These are phyloP conservation scores for Trametes gibbosa DNA, from an alignment of 768 basidiomycete species.

Conservation along the genomic window DNA sequence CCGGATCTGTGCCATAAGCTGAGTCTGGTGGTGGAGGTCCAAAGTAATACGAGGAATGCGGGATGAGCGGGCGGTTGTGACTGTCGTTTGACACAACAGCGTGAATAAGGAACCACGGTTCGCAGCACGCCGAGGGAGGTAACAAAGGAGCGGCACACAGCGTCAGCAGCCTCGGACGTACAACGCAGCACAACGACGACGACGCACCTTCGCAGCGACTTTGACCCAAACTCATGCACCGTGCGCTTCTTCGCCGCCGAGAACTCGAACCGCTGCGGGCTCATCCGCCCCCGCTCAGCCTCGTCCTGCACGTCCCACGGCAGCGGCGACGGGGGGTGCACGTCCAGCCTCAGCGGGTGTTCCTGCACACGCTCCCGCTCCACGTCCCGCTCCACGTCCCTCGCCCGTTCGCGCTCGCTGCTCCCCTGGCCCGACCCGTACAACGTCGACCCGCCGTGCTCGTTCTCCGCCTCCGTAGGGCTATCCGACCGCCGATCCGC, in stretches of 20 bases:
- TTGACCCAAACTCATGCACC: slow-evolving; percentile 17
- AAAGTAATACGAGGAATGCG: slow-evolving; percentile 81
- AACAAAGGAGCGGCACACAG: neutral
- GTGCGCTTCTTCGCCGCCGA: slow-evolving; percentile 13
- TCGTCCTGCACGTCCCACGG: slow-evolving; percentile 62
- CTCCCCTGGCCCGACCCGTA: neutral
- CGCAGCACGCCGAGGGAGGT: neutral
- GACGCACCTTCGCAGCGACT: slow-evolving; percentile 18
- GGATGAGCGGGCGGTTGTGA: slow-evolving; percentile 45
- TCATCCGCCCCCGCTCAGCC: slow-evolving; percentile 29
- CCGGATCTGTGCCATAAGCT: slow-evolving; percentile 76
- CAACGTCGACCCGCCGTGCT: neutral
- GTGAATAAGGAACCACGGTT: neutral
- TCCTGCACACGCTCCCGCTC: slow-evolving; percentile 12
- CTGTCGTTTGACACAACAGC: slow-evolving; percentile 16
- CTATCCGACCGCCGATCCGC: slow-evolving; percentile 6
- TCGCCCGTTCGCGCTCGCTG: neutral
- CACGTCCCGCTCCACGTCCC: neutral
- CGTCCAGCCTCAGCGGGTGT: slow-evolving; percentile 47
- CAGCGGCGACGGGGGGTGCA: slow-evolving; percentile 52
- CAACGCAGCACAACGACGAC: neutral
- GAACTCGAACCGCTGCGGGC: slow-evolving; percentile 17
- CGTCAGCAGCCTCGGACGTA: neutral
- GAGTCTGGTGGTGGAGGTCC: slow-evolving; percentile 75
- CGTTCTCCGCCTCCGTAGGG: neutral